Percentiles rank a stretch among this genome's conserved stretches.
phyloP scores from a whole-genome alignment of 208 protist genomes.

The Kentomonas sorsogonicus region DNA sequence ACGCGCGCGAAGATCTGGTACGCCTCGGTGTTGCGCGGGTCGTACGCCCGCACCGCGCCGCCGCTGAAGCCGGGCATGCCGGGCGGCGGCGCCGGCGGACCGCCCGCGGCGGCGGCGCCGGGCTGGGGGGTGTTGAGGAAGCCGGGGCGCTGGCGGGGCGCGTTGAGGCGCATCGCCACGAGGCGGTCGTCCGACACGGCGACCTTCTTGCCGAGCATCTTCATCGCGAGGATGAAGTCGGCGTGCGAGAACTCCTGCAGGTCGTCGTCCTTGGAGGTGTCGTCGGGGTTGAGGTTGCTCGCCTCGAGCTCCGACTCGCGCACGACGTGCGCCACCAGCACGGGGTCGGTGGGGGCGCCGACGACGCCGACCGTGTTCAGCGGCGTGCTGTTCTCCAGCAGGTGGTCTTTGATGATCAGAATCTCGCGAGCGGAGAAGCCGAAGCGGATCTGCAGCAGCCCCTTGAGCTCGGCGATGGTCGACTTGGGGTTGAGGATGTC shows the following conservation, averaged over 20 bases:
- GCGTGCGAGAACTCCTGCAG: conserved; percentile 77
- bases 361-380: conserved; percentile 41
- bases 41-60: conserved; percentile 20
- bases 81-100: conserved; percentile 19
- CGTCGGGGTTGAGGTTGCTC: conserved; percentile 41
- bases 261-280: conserved; percentile 50
- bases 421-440: conserved; percentile 62
- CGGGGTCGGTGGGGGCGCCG: conserved; percentile 32
- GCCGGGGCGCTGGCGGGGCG: conserved; percentile 51
- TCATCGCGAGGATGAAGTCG: conserved; percentile 72
- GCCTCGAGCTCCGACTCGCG: conserved; percentile 44
- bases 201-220: conserved; percentile 70
- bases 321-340: conserved; percentile 54
- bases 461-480: conserved; percentile 77
- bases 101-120: not conserved
- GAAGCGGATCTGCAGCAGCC: conserved; percentile 78
- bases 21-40: conserved; percentile 40
- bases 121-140: conserved; percentile 44
- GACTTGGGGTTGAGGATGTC: conserved; percentile 54
- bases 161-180: conserved; percentile 44
- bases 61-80: conserved; percentile 31
- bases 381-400: conserved; percentile 46
- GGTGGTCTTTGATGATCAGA: conserved; percentile 41
- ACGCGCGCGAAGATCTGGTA: conserved; percentile 48
- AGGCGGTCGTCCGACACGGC: conserved; percentile 58